phyloP scores from a whole-genome alignment of 345 rosid species.

The Microcos paniculata region DNA sequence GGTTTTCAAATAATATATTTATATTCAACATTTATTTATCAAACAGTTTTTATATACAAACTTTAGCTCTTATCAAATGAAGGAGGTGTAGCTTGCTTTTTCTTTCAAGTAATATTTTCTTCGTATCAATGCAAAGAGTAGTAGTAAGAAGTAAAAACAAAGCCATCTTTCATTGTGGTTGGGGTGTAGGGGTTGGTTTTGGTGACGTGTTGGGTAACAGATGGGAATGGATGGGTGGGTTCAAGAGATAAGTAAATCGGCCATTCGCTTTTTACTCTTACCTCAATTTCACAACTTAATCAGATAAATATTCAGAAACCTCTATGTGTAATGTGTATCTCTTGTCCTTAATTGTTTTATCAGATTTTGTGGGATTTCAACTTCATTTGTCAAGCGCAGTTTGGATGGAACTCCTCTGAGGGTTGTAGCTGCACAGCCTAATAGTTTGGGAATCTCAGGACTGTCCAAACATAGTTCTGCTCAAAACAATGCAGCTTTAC shows the following conservation, averaged over 20 bases:
- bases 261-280: neutral
- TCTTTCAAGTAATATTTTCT: neutral
- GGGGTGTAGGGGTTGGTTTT: neutral
- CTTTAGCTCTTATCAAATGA: no score
- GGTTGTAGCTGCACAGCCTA: slow-evolving; percentile 32
- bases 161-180: neutral
- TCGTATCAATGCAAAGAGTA: neutral
- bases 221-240: neutral
- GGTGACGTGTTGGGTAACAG: neutral
- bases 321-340: neutral
- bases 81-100: neutral
- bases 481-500: slow-evolving; percentile 24
- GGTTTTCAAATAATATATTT: no score
- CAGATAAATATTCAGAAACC: neutral
- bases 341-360: slow-evolving; percentile 7
- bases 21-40: no score
- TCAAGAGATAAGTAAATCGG: neutral
- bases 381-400: slow-evolving; percentile 60
- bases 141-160: neutral
- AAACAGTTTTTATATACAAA: no score
- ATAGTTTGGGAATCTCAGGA: slow-evolving; percentile 34
- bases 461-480: slow-evolving; percentile 30
- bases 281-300: neutral
- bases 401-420: slow-evolving; percentile 40
- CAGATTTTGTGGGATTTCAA: slow-evolving; percentile 83